Conservation (phyloP, 805 yeast species). For the Metschnikowia santaceciliae region DNA sequence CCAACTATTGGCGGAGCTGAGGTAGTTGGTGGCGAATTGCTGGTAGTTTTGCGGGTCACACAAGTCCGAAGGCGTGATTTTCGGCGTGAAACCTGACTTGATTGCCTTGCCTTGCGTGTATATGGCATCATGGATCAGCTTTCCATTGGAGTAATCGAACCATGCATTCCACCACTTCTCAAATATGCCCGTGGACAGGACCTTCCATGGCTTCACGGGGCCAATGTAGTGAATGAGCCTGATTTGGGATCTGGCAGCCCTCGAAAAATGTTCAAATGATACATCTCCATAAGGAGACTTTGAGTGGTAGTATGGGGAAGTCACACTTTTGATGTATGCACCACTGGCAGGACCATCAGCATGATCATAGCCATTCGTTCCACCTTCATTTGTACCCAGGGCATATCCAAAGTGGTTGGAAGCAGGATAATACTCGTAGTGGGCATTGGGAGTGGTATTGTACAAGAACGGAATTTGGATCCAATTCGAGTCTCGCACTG, state of each 20-base stretch:
- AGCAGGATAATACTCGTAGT: constrained; percentile 74
- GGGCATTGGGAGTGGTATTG: constrained; percentile 69
- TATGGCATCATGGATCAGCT: constrained; percentile 21
- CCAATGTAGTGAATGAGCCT: constrained; percentile 70
- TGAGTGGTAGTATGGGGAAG: neutral
- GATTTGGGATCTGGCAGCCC: constrained; percentile 23
- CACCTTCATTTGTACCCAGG: neutral
- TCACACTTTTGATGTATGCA: neutral
- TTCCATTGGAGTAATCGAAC: constrained; percentile 27
- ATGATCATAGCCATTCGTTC: neutral
- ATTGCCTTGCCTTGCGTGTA: neutral
- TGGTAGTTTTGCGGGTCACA: constrained; percentile 31
- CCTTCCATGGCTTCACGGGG: constrained; percentile 53
- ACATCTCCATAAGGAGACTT: constrained; percentile 6
- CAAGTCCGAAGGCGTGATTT: constrained; percentile 20
- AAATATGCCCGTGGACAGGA: constrained; percentile 18
- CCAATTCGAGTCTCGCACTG: constrained; percentile 45
- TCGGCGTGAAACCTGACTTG: neutral
- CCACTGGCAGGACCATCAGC: neutral
- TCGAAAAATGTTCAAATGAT: constrained; percentile 8
- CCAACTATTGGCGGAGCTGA: constrained; percentile 25
- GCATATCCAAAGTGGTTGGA: constrained; percentile 42
- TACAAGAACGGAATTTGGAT: constrained; percentile 69
- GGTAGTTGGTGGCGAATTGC: constrained; percentile 14
- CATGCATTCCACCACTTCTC: constrained; percentile 40